Evolutionary conservation across 495 filamentous ascomycete species (phyloP).

Genomic region (Lasiosphaeria hispida): DNA sequence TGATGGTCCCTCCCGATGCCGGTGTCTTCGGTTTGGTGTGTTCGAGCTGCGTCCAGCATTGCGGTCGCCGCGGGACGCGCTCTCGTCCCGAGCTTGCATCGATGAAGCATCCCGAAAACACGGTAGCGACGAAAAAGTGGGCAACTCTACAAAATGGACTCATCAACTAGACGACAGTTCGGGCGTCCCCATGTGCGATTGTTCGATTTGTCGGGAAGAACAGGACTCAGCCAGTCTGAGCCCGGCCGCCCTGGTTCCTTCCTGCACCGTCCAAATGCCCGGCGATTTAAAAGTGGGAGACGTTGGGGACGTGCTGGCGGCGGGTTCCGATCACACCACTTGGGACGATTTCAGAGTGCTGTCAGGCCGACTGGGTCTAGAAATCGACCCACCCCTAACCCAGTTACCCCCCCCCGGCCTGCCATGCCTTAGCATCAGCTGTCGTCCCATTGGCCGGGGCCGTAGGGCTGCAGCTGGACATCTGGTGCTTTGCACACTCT

Average conservation of each 20-base stretch:
- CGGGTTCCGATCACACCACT: constrained; percentile 19
- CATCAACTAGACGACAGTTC: too few species aligned
- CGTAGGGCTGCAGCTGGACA: constrained; percentile 1
- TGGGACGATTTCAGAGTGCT: background rate
- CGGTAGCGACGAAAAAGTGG: too few species aligned
- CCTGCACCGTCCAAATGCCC: too few species aligned
- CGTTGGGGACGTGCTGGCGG: constrained; percentile 7
- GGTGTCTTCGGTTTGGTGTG: too few species aligned
- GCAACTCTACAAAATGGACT: too few species aligned
- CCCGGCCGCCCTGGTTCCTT: too few species aligned
- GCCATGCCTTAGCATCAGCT: background rate
- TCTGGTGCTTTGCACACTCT: constrained; percentile 19
- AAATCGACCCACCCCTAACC: constrained; percentile 11
- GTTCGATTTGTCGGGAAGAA: background rate
- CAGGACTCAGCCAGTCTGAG: background rate
- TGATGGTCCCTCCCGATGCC: background rate
- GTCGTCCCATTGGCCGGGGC: constrained; percentile 6
- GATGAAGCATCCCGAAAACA: too few species aligned
- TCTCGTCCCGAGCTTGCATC: too few species aligned
- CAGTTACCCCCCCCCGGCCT: background rate
- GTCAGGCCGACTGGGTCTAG: constrained; percentile 1
- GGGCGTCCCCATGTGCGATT: too few species aligned
- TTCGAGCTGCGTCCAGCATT: too few species aligned
- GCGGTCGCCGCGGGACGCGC: too few species aligned
- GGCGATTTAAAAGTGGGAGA: background rate